A percentile compares a stretch with the other conserved stretches of the same genome.
Evolutionary conservation across 441 rosid genomes (phyloP).

Genomic region (Erodium moschatum): DNA sequence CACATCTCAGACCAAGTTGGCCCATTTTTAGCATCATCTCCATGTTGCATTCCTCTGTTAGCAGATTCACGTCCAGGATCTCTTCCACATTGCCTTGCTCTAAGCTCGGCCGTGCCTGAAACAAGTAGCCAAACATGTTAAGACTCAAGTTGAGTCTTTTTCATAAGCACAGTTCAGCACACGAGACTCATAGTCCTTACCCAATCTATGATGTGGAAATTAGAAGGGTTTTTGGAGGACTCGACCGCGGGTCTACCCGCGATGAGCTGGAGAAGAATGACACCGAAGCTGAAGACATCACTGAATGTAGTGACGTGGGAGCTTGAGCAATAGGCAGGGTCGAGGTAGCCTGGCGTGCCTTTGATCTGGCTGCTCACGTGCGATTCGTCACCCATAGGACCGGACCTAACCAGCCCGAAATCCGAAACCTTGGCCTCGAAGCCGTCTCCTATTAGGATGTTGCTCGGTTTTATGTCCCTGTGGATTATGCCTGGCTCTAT

Average conservation of each 20-base stretch:
- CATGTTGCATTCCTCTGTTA: slow-evolving; percentile 39
- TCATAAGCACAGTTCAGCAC: too few relatives aligned
- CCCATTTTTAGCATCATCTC: slow-evolving; percentile 54
- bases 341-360: slow-evolving; percentile 65
- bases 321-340: slow-evolving; percentile 53
- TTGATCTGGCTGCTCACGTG: slow-evolving; percentile 55
- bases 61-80: slow-evolving; percentile 41
- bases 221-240: slow-evolving; percentile 24
- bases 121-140: too few relatives aligned
- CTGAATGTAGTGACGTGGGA: slow-evolving; percentile 46
- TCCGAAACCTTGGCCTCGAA: slow-evolving; percentile 55
- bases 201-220: slow-evolving; percentile 46
- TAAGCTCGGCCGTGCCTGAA: slow-evolving; percentile 24
- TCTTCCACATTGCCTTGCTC: slow-evolving; percentile 40
- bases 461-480: slow-evolving; percentile 54
- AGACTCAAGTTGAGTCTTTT: too few relatives aligned
- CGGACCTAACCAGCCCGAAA: slow-evolving; percentile 47
- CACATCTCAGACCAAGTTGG: slow-evolving; percentile 42
- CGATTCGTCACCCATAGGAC: slow-evolving; percentile 49
- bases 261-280: slow-evolving; percentile 55
- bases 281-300: slow-evolving; percentile 57
- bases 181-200: slow-evolving; percentile 23
- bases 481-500: slow-evolving; percentile 51
- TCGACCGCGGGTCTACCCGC: slow-evolving; percentile 42
- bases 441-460: slow-evolving; percentile 44